Conservation (phyloP, 495 filamentous ascomycete genomes). For the Baudoinia panamericana region DNA sequence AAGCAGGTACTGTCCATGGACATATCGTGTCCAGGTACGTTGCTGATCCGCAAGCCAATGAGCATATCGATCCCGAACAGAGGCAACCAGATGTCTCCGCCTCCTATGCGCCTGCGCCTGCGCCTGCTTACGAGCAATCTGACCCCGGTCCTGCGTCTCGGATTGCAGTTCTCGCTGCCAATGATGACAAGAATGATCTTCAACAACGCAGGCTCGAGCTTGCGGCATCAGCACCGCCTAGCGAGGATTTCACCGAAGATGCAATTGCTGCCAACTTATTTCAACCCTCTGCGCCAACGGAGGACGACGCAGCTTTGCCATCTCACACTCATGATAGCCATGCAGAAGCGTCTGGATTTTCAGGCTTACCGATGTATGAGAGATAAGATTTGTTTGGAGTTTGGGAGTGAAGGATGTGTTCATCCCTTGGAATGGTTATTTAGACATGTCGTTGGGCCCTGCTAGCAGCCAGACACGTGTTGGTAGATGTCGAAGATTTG, state of each 20-base stretch:
- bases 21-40: not conserved
- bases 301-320: constrained; percentile 44
- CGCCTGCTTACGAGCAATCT: constrained; percentile 6
- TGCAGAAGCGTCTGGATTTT: constrained; percentile 7
- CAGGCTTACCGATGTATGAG: constrained; percentile 17
- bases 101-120: not conserved
- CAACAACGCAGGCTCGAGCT: constrained; percentile 60
- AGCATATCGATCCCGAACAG: not conserved
- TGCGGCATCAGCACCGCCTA: constrained; percentile 35
- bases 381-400: constrained; percentile 10
- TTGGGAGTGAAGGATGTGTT: too few species aligned
- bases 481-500: too few species aligned
- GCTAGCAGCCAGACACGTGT: too few species aligned
- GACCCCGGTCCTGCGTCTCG: not conserved
- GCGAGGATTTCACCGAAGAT: constrained; percentile 4
- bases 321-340: constrained; percentile 7
- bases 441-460: too few species aligned
- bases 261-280: not conserved
- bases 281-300: constrained; percentile 51
- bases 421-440: too few species aligned
- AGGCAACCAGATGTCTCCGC: not conserved
- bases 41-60: not conserved
- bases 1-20: not conserved
- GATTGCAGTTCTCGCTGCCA: constrained; percentile 3
- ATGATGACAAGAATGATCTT: constrained; percentile 78